These are phyloP conservation scores for Fusarium sp. DNA, from an alignment of 2,329 filamentous ascomycete genomes.

Conservation along the genomic window DNA sequence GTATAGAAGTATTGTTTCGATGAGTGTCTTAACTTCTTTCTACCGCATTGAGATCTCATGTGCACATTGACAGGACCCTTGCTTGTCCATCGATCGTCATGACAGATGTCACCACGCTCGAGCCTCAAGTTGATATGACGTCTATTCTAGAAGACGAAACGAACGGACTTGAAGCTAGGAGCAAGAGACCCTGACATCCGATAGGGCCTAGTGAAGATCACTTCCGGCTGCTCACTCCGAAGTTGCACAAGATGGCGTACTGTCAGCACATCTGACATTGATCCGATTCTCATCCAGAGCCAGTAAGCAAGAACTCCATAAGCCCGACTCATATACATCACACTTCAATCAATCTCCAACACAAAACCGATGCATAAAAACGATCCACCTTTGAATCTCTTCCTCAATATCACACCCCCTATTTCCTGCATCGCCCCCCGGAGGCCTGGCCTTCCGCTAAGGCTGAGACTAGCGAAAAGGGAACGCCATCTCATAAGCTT, in stretches of 20 bases:
- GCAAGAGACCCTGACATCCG: conserved; percentile 9
- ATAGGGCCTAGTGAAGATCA: background rate
- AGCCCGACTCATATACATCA: background rate
- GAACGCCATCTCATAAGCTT: conserved; percentile 1
- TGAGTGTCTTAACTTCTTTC: background rate
- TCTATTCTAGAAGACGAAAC: background rate
- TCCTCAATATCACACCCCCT: conserved; percentile 10
- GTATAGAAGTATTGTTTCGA: background rate
- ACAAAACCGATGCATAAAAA: background rate
- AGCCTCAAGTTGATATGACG: conserved; percentile 20
- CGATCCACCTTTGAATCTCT: background rate
- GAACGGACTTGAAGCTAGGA: background rate
- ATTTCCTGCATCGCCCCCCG: background rate
- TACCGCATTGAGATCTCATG: background rate
- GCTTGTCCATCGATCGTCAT: background rate
- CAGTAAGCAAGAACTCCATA: background rate
- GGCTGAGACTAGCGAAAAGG: conserved; percentile 2
- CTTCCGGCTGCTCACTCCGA: conserved; percentile 6
- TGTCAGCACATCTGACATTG: background rate
- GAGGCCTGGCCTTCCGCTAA: background rate
- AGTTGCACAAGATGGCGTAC: conserved; percentile 10
- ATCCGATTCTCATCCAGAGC: background rate
- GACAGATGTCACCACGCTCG: conserved; percentile 6
- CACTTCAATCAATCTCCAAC: background rate
- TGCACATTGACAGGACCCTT: background rate